These are phyloP conservation scores for Murraya paniculata DNA, from an alignment of 345 rosid genomes.

Conservation along the genomic window DNA sequence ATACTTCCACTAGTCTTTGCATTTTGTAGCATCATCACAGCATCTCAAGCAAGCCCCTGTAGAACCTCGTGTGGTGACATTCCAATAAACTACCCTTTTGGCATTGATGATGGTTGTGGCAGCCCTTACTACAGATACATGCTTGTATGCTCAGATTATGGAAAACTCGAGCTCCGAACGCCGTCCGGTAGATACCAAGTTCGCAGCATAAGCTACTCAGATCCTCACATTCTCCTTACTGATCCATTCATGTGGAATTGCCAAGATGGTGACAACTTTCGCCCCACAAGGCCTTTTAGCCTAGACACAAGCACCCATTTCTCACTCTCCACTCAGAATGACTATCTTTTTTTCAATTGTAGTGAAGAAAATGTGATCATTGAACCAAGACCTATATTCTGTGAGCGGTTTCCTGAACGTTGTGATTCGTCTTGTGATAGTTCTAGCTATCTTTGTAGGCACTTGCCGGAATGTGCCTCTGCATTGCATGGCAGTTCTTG, in stretches of 20 bases:
- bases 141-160: conserved; percentile 61
- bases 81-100: conserved; percentile 70
- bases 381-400: conserved; percentile 79
- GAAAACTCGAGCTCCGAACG: conserved; percentile 66
- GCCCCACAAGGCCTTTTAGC: conserved; percentile 77
- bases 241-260: conserved; percentile 95
- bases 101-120: conserved; percentile 87
- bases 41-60: conserved; percentile 49
- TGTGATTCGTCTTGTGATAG: conserved; percentile 93
- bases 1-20: conserved; percentile 5
- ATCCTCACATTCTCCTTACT: conserved; percentile 66
- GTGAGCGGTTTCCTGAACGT: conserved; percentile 79
- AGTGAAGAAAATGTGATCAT: conserved; percentile 59
- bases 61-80: conserved; percentile 70
- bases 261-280: conserved; percentile 58
- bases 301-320: conserved; percentile 82
- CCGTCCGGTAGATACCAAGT: conserved; percentile 83
- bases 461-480: conserved; percentile 67
- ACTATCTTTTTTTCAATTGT: conserved; percentile 91
- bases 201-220: conserved; percentile 66
- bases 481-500: conserved; percentile 57
- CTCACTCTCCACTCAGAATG: conserved; percentile 77
- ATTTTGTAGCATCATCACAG: conserved; percentile 15
- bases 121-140: conserved; percentile 81
- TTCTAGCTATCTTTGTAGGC: conserved; percentile 82